These are phyloP conservation scores for Talaromyces sp. DNA, from an alignment of 2,329 filamentous ascomycete species.

Conservation along the genomic window DNA sequence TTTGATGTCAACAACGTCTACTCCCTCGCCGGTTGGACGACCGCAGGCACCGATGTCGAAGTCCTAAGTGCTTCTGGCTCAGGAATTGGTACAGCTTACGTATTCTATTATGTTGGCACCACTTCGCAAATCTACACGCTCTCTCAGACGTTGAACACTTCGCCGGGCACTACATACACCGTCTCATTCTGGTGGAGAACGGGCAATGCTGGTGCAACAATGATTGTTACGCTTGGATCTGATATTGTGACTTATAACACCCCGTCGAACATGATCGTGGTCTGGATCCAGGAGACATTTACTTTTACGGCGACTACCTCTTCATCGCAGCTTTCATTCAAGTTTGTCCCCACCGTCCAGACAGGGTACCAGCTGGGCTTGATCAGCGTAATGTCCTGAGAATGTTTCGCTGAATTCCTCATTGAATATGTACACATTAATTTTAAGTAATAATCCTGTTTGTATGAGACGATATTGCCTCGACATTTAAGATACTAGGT, in stretches of 20 bases:
- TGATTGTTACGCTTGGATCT: not conserved
- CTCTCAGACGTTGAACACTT: not conserved
- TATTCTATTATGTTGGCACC: not conserved
- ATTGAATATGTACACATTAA: too few relatives aligned
- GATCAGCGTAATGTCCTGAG: not conserved
- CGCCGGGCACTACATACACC: not conserved
- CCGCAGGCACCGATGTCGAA: not conserved
- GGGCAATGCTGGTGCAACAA: not conserved
- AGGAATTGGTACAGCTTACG: not conserved
- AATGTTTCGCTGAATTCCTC: too few relatives aligned
- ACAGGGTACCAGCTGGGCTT: not conserved
- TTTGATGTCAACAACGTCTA: not conserved
- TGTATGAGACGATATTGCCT: too few relatives aligned
- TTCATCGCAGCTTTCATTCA: not conserved
- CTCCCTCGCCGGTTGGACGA: not conserved
- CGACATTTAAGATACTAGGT: not conserved
- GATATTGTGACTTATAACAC: not conserved
- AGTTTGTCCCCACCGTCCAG: not conserved
- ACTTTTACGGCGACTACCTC: not conserved
- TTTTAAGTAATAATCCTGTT: too few relatives aligned
- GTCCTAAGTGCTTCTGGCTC: not conserved
- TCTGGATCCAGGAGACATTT: not conserved
- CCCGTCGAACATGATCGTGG: not conserved
- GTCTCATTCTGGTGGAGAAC: slow-evolving; percentile 1
- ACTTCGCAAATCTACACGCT: not conserved